These are phyloP conservation scores for Auriculariales sp. DNA, from an alignment of 768 basidiomycete species.

Conservation along the genomic window DNA sequence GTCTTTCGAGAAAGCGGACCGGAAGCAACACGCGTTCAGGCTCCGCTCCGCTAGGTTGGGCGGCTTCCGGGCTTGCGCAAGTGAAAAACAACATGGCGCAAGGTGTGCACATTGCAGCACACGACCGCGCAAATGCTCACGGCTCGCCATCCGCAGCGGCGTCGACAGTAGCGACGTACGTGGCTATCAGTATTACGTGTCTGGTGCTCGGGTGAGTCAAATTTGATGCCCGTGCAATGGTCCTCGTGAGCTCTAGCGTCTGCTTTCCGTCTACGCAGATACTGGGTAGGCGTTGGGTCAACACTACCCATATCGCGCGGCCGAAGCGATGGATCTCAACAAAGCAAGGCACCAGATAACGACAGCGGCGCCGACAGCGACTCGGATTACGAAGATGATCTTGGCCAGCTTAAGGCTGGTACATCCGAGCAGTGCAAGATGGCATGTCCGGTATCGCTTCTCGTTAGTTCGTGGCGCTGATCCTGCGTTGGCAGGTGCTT, in stretches of 20 bases:
- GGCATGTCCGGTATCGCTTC: conserved; percentile 18
- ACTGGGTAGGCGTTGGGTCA: conserved; percentile 20
- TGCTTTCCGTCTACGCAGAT: no score
- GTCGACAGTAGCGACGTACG: conserved; percentile 2
- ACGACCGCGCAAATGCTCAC: no score
- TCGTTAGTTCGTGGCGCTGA: neutral
- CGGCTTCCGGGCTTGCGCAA: no score
- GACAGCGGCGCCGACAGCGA: conserved; percentile 13
- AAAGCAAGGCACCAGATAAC: conserved; percentile 2
- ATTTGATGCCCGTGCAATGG: no score
- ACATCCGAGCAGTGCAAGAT: conserved; percentile 43
- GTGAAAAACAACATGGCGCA: no score
- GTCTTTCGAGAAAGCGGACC: no score
- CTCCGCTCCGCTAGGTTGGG: no score
- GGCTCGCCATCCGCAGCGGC: neutral
- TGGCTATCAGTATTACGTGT: conserved; percentile 19
- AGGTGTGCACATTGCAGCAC: no score
- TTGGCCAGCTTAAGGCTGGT: conserved; percentile 16
- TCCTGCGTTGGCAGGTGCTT: conserved; percentile 27
- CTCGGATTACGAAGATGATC: conserved; percentile 14
- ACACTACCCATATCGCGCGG: conserved; percentile 12
- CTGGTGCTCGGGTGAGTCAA: conserved; percentile 29
- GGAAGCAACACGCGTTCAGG: no score
- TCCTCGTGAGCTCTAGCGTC: no score
- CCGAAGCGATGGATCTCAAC: neutral